phyloP scores from a whole-genome alignment of 805 yeast genomes.

The Kodamaea hsintzibuensis region DNA sequence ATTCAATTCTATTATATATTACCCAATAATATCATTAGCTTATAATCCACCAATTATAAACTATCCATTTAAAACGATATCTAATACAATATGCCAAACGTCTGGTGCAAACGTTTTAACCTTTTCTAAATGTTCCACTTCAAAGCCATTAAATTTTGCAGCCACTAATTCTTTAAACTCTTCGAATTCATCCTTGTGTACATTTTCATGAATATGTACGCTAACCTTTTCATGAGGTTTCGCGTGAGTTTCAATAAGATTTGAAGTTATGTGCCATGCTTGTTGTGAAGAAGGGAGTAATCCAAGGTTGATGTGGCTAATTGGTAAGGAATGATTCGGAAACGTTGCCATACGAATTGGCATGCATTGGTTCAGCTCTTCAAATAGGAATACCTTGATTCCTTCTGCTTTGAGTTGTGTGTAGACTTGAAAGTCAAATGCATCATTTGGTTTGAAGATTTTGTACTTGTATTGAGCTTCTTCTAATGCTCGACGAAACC shows the following conservation, averaged over 20 bases:
- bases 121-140: constrained; percentile 49
- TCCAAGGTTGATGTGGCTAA: constrained; percentile 74
- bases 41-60: too few species aligned
- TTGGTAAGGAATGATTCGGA: constrained; percentile 16
- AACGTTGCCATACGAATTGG: constrained; percentile 35
- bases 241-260: constrained; percentile 22
- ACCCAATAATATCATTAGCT: too few species aligned
- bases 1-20: too few species aligned
- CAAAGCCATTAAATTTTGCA: neutral
- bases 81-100: constrained; percentile 70
- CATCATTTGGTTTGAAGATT: constrained; percentile 29
- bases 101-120: constrained; percentile 89
- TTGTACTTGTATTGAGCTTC: constrained; percentile 43
- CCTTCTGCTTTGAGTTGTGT: constrained; percentile 16
- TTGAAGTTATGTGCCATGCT: constrained; percentile 56
- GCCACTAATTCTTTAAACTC: constrained; percentile 13
- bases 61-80: constrained; percentile 11
- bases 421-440: constrained; percentile 26
- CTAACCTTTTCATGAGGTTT: constrained; percentile 73
- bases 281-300: constrained; percentile 69
- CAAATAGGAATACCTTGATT: constrained; percentile 50
- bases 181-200: constrained; percentile 43
- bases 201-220: constrained; percentile 78
- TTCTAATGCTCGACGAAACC: constrained; percentile 56
- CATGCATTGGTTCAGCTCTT: constrained; percentile 62